Evolutionary conservation across 768 basidiomycete genomes (phyloP).

Genomic region (Hypsizygus marmoreus): DNA sequence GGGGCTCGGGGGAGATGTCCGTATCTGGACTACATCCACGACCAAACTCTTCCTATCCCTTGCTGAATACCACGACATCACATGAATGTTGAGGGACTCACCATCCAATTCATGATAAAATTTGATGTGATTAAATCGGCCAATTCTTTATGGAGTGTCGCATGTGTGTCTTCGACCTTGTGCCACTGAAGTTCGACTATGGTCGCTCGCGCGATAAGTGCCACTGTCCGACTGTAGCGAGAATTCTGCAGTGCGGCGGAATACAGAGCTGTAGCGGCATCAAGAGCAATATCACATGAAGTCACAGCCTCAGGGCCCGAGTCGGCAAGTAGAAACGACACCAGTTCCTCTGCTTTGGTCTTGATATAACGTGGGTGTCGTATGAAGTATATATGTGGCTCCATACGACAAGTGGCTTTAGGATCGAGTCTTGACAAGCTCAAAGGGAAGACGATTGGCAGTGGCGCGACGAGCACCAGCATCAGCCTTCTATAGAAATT

Average conservation of each 20-base stretch:
- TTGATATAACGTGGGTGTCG: slow-evolving; percentile 5
- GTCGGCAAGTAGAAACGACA: background rate
- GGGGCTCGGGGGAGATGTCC: background rate
- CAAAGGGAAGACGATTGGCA: too few species aligned
- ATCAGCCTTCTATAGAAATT: too few species aligned
- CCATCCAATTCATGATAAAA: slow-evolving; percentile 7
- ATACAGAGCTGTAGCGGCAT: slow-evolving; percentile 3
- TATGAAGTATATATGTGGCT: background rate
- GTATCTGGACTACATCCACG: background rate
- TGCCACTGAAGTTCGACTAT: slow-evolving; percentile 8
- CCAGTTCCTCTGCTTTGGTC: slow-evolving; percentile 1
- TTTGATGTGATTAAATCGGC: slow-evolving; percentile 7
- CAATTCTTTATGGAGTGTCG: slow-evolving; percentile 5
- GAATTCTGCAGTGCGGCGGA: background rate
- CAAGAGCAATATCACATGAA: background rate
- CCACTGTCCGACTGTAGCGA: slow-evolving; percentile 1
- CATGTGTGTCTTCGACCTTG: too few species aligned
- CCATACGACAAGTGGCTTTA: too few species aligned
- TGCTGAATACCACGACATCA: background rate
- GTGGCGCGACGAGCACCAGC: too few species aligned
- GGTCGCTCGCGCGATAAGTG: slow-evolving; percentile 5
- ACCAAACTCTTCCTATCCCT: slow-evolving; percentile 8
- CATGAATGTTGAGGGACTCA: background rate
- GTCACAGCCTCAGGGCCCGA: background rate
- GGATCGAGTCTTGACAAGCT: too few species aligned